Evolutionary conservation across 2,329 filamentous ascomycete species (phyloP), one percentile per base, ranked within the genome.

Genomic region (Sporothrix humicola): DNA sequence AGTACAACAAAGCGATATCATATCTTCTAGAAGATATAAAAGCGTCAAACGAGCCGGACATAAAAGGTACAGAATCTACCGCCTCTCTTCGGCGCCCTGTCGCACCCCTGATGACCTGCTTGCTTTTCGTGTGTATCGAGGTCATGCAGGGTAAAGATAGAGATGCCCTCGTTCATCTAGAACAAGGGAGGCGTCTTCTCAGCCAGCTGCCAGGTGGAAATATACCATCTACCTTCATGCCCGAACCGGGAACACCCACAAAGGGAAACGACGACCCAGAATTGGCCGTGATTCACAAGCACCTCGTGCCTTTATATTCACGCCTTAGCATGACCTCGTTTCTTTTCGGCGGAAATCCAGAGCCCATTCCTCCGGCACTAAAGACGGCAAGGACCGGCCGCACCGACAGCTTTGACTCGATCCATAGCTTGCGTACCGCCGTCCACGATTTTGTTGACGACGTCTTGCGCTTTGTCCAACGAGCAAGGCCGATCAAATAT

Each of bases 131-230:
- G 31, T 87, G 86, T 76, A 84, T 88, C 68, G 87, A 88, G 78
- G 86, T 87, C 76, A 81, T 89, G 74, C 85, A 85, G 48, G 84
- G 85, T 52, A 84, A 88, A 73, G 83, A 84, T 59, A 78, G 79
- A 5, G 82, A 83, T 10, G 84, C 86, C 0, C 81, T 84, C 65
- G 79, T 85, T 73, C 84, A 85, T 68, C 83, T 85, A 17, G 79
- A 80, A 17, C 83, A 85, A 74, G 84, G 84, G 8, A 78, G 84
- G 3, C 81, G 83, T 59, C 82, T 85, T 2, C 79, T 85, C 3
- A 79, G 78, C 1, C 79, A 80, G 10, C 77, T 85, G 20, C 4
- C 20, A 23, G 54, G 20, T 23, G 9, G 20, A 6, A 12, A 20
- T 4, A 3, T 12, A 20, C 23, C 20, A 2, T 13, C 54, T 12